Evolutionary conservation across 2,329 filamentous ascomycete genomes (phyloP), one percentile per base, ranked within the genome.

Genomic region (Bisporella sp.): DNA sequence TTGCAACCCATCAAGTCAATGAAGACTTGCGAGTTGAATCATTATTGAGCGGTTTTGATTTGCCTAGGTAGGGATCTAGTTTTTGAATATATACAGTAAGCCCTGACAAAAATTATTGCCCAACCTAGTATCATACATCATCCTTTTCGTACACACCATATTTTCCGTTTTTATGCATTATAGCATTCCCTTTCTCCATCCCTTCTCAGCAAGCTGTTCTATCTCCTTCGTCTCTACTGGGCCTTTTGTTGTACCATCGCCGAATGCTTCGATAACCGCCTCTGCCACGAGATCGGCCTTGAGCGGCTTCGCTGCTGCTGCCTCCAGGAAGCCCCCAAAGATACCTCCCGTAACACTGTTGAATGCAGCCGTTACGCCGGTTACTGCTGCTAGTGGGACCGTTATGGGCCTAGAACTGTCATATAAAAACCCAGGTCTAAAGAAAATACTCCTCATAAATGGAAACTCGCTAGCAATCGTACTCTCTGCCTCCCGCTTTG

Each of bases 121-220:
- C 21, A 21, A 21, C 21, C 21, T 21, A 21, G 21, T 21, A 21
- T 21, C 21, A 21, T 21, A 21, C 21, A 21, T 21, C 21, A 21
- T 21, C 21, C 21, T 21, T 21, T 21, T 21, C 21, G 3, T 21
- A 21, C 21, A 21, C 21, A 21, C 21, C 21, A 21, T 21, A 21
- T 21, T 21, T 21, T 21, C 21, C 21, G 21, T 21, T 21, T 3
- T 21, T 21, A 21, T 21, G 21, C 21, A 21, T 21, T 21, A 96
- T 59, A 95, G 69, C 93, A 99, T 97, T 13, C 78, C 82, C 69
- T 86, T 90, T 65, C 93, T 85, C 93, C 93, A 97, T 4, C 82
- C 85, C 65, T 84, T 87, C 53, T 78, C 84, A 8, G 88, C 90
- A 60, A 97, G 69, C 57, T 82, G 78, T 66, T 96, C 89, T 57